These are phyloP conservation scores for Fraxinus xanthoxyloides DNA, from an alignment of 305 asterid species.

Conservation along the genomic window DNA sequence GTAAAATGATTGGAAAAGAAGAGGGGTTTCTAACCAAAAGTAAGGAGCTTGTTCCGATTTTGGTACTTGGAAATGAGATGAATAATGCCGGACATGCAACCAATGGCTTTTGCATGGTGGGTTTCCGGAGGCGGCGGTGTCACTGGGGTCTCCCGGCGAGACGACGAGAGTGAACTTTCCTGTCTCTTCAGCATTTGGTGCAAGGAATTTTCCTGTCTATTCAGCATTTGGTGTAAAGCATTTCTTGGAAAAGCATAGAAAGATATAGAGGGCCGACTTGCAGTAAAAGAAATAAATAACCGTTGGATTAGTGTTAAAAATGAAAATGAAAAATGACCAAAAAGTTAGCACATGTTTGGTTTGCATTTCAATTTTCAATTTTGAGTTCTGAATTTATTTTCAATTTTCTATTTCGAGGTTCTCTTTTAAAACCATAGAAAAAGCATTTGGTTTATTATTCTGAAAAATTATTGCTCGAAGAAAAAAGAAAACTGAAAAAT, in stretches of 20 bases:
- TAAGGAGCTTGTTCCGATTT: constrained; percentile 59
- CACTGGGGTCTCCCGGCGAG: constrained; percentile 57
- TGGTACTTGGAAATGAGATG: constrained; percentile 70
- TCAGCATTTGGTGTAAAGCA: not conserved
- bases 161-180: constrained; percentile 72
- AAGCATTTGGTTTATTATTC: too few species aligned
- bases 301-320: not conserved
- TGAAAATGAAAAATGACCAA: not conserved
- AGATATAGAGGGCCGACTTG: constrained; percentile 15
- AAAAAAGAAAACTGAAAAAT: too few species aligned
- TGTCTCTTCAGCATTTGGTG: constrained; percentile 60
- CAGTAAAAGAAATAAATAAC: constrained; percentile 14
- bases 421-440: too few species aligned
- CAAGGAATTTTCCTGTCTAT: not conserved
- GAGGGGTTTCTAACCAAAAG: constrained; percentile 39
- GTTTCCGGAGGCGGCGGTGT: constrained; percentile 51
- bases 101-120: constrained; percentile 53
- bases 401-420: not conserved
- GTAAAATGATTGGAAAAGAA: not conserved
- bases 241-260: not conserved
- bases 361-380: not conserved
- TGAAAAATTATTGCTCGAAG: too few species aligned
- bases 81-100: constrained; percentile 81
- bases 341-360: not conserved
- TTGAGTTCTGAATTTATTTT: too few species aligned